These are phyloP conservation scores for Neoascochyta sp. DNA, from an alignment of 2,329 filamentous ascomycete genomes.

Conservation along the genomic window DNA sequence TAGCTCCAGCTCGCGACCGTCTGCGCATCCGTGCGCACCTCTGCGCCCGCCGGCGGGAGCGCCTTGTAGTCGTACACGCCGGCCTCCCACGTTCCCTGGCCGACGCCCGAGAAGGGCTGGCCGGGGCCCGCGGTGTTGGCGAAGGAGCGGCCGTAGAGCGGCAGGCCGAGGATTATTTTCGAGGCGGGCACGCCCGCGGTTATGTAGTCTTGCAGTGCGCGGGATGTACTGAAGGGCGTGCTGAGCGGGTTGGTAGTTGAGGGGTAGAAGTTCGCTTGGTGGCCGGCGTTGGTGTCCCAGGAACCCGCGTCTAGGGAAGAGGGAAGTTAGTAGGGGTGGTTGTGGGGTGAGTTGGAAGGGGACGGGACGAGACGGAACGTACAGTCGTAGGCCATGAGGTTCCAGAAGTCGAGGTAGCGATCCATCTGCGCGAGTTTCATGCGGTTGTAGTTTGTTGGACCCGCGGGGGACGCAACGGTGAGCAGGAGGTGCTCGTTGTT, in stretches of 20 bases:
- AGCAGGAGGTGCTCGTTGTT: constrained; percentile 44
- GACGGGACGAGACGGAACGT: no score
- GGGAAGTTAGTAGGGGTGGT: no score
- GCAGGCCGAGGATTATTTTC: constrained; percentile 39
- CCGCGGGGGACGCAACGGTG: constrained; percentile 45
- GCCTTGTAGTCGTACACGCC: constrained; percentile 39
- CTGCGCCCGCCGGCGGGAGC: constrained; percentile 26
- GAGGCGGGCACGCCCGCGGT: constrained; percentile 27
- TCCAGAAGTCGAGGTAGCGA: constrained; percentile 50
- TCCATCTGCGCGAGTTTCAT: constrained; percentile 47
- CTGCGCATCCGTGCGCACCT: constrained; percentile 17
- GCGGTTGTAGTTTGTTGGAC: constrained; percentile 44
- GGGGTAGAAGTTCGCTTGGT: constrained; percentile 30
- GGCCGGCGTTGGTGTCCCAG: constrained; percentile 33
- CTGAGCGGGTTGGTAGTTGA: constrained; percentile 23
- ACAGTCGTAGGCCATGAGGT: constrained; percentile 87
- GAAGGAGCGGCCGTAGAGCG: constrained; percentile 37
- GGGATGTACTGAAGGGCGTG: constrained; percentile 35
- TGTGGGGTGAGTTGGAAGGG: no score
- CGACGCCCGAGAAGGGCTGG: constrained; percentile 26
- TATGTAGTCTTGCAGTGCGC: constrained; percentile 32
- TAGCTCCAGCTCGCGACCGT: constrained; percentile 33
- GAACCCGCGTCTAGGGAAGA: constrained; percentile 44
- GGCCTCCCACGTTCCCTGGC: constrained; percentile 33
- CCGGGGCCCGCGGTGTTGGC: constrained; percentile 35